These are phyloP conservation scores for Cinnamomum chago DNA, from an alignment of 164 flowering plant genomes.

Conservation along the genomic window DNA sequence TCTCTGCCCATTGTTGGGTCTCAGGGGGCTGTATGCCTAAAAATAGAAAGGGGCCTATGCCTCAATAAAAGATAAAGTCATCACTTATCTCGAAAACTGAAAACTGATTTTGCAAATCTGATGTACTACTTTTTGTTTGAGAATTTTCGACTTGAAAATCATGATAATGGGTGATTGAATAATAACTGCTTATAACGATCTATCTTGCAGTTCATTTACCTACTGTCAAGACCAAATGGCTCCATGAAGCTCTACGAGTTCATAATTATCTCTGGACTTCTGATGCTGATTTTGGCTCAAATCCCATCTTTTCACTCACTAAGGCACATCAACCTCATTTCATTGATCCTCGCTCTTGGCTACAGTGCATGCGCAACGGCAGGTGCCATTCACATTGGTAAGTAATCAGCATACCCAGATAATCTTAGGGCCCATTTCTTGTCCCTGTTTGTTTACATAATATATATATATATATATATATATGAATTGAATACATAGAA, in stretches of 20 bases:
- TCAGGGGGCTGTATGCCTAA: too few relatives aligned
- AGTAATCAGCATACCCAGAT: neutral
- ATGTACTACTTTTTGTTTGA: too few relatives aligned
- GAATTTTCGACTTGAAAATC: neutral
- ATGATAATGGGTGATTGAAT: neutral
- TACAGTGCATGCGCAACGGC: slow-evolving; percentile 78
- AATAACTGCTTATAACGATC: neutral
- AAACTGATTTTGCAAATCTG: too few relatives aligned
- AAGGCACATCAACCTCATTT: slow-evolving; percentile 76
- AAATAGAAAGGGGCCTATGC: too few relatives aligned
- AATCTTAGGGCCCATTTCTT: neutral
- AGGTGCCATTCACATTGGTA: slow-evolving; percentile 75
- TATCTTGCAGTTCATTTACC: slow-evolving; percentile 61
- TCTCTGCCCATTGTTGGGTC: too few relatives aligned
- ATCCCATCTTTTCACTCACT: slow-evolving; percentile 94
- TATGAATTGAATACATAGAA: too few relatives aligned
- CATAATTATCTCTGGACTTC: slow-evolving; percentile 63
- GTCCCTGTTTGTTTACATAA: too few relatives aligned
- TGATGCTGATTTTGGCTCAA: slow-evolving; percentile 79
- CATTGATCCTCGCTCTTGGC: slow-evolving; percentile 61
- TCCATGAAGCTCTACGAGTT: slow-evolving; percentile 71
- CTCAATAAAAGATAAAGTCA: too few relatives aligned
- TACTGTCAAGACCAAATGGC: slow-evolving; percentile 52
- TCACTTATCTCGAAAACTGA: too few relatives aligned
- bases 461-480: too few relatives aligned